Evolutionary conservation across 192 early-diverging fungal genomes (phyloP).

Genomic region (Linderina pennispora): DNA sequence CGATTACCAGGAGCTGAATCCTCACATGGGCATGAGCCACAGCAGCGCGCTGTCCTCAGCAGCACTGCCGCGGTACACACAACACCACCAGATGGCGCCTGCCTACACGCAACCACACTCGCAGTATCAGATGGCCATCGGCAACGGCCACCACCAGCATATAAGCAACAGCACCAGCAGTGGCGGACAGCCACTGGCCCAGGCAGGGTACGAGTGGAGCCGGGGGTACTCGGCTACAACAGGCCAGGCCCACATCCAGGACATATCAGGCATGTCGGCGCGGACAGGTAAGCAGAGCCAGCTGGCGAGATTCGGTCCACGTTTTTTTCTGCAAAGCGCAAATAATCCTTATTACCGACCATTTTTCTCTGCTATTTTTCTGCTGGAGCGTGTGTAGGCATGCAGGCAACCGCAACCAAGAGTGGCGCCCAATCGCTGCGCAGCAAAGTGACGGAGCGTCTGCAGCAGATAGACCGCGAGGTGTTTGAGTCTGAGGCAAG

Average conservation of each 20-base stretch:
- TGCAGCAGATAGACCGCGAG: conserved; percentile 45
- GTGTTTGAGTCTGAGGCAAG: conserved; percentile 26
- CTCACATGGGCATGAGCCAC: conserved; percentile 3
- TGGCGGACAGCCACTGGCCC: conserved; percentile 2
- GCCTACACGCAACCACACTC: not conserved
- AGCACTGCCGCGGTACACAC: conserved; percentile 8
- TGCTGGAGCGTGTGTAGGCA: not conserved
- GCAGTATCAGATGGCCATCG: not conserved
- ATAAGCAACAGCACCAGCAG: conserved; percentile 1
- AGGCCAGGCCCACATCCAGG: not conserved
- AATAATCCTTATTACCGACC: no score
- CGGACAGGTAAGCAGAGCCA: not conserved
- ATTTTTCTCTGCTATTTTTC: no score
- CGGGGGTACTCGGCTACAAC: conserved; percentile 13
- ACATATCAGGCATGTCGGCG: not conserved
- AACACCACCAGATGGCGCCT: not conserved
- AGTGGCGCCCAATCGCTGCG: conserved; percentile 28
- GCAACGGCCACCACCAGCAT: no score
- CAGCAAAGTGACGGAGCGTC: conserved; percentile 33
- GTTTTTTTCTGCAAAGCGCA: not conserved
- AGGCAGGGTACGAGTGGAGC: conserved; percentile 34
- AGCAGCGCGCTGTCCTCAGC: not conserved
- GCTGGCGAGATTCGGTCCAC: not conserved
- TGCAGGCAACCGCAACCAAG: not conserved
- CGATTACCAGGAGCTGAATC: conserved; percentile 23